Base-by-base conservation (phyloP, 371 early-diverging fungal species). In the Mucor plumbeus region DNA sequence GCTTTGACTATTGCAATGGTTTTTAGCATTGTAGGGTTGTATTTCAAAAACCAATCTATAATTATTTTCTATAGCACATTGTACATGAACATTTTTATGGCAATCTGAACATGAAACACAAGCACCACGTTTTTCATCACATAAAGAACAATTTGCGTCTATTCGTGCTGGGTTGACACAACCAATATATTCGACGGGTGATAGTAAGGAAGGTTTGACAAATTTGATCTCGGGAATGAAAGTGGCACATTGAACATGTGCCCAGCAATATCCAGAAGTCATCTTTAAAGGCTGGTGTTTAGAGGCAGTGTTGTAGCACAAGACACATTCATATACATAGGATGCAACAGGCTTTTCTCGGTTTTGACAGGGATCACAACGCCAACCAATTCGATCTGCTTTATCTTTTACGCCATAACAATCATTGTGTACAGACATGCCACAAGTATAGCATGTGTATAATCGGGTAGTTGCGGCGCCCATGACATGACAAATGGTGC, bases 231-330 rank as follows among this genome's bases (percentile, higher is more conserved):
- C 97, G 2, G 93, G 92, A 34, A 95, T 89, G 75, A 92, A 93
- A 14, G 91, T 74, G 0, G 97, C 93, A 66, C 99, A 99, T 14
- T 92, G 75, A 1, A 98, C 82, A 74, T 99, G 99, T 0, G 88
- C 96, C 99, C 99, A 99, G 61, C 88, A 85, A 71, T 92, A 92
- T 7, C 87, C 90, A 21, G 85, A 86, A 3, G 99, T 97, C 58
- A 87, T 88, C 78, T 98, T 98, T 72, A 97, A 86, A 7, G 98
- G 90, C 11, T 68, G 65, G 40, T 84, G 79, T 0, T 72, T 76
- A 9, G 75, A 63, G 7, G 67, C 77, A 3, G 77, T 70, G 35
- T 77, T 61, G 48, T 74, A 69, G 62, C 92, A 92, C 7, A 91
- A 62, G 0, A 89, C 76, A 66, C 92, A 92, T 48, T 77, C 68